phyloP scores from a whole-genome alignment of 2,329 filamentous ascomycete species.

The Botrytis paeoniae region DNA sequence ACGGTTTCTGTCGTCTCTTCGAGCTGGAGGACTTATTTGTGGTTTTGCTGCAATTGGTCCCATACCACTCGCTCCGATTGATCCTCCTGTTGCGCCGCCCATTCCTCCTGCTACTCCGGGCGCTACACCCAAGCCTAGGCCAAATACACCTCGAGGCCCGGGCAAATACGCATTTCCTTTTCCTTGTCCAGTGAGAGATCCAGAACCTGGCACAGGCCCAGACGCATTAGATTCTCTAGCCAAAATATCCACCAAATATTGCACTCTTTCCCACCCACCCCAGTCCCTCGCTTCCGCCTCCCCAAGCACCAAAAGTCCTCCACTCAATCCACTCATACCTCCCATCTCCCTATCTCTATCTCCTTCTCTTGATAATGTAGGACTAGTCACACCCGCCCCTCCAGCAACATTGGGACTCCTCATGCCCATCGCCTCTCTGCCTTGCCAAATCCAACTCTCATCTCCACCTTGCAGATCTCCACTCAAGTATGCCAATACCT shows the following conservation, averaged over 20 bases:
- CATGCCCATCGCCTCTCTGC: constrained; percentile 49
- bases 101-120: not conserved
- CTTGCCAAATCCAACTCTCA: constrained; percentile 81
- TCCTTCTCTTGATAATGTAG: constrained; percentile 29
- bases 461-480: constrained; percentile 80
- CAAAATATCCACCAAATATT: constrained; percentile 58
- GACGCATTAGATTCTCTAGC: constrained; percentile 33
- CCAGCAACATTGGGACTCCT: constrained; percentile 29
- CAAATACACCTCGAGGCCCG: not conserved
- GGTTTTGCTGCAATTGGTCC: not conserved
- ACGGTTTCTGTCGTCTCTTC: constrained; percentile 18
- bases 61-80: not conserved
- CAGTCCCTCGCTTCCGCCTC: constrained; percentile 63
- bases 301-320: constrained; percentile 42
- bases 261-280: constrained; percentile 77
- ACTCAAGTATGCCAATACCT: constrained; percentile 81
- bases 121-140: constrained; percentile 15
- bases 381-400: constrained; percentile 19
- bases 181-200: not conserved
- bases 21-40: not conserved
- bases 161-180: not conserved
- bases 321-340: not conserved
- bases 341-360: constrained; percentile 40
- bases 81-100: not conserved
- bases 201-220: not conserved